These are phyloP conservation scores for Prunus mongolica DNA, from an alignment of 306 rosid genomes.

Conservation along the genomic window DNA sequence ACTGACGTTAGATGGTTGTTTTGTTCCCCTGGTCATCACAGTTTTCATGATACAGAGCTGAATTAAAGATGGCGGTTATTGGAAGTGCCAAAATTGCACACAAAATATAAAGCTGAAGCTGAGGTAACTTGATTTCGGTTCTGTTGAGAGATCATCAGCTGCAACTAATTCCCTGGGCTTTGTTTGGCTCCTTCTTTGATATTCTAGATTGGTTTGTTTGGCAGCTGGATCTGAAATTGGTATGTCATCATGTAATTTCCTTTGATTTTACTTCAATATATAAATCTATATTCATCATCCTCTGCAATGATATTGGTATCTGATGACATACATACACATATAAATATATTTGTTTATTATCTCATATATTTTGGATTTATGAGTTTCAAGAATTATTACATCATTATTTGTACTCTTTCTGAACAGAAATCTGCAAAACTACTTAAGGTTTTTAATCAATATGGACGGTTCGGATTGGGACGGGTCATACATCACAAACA, in stretches of 20 bases:
- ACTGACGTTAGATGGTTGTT: conserved; percentile 44
- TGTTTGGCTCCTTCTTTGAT: conserved; percentile 4
- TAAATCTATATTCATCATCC: no score
- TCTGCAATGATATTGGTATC: no score
- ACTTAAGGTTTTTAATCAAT: conserved; percentile 16
- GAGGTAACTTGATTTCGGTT: conserved; percentile 12
- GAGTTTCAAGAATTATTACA: background rate
- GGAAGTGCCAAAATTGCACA: conserved; percentile 25
- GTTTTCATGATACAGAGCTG: conserved; percentile 28
- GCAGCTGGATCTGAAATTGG: conserved; percentile 34
- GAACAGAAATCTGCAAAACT: conserved; percentile 1
- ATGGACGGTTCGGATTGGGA: conserved; percentile 63
- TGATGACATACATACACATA: background rate
- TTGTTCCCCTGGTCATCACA: conserved; percentile 29
- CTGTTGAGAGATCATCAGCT: background rate
- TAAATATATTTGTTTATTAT: background rate
- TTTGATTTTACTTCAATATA: background rate
- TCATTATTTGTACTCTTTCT: conserved; percentile 7
- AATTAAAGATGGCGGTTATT: conserved; percentile 31
- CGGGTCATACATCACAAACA: conserved; percentile 31
- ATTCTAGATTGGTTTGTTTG: background rate
- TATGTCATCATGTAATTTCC: conserved; percentile 12
- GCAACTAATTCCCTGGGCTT: background rate
- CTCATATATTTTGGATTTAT: background rate
- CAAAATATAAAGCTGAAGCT: conserved; percentile 26